A percentile compares a stretch with the other conserved stretches of the same genome.
Evolutionary conservation across 345 rosid species (phyloP).

Genomic region (Cardamine chenopodiifolia): DNA sequence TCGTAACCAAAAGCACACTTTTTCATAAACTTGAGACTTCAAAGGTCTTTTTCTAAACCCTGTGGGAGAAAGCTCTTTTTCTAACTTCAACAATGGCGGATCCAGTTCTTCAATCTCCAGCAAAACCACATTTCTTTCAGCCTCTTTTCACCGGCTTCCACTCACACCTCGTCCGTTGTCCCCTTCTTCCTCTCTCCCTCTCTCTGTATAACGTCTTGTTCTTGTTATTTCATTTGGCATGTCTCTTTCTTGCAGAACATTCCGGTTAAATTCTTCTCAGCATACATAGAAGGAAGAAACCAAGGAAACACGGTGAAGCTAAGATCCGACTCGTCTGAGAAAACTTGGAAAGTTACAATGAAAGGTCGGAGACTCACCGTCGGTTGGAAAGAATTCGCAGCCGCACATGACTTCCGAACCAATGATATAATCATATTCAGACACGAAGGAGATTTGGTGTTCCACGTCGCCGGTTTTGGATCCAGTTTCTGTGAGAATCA

Average conservation of each 20-base stretch:
- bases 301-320: not conserved
- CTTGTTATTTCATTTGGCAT: not conserved
- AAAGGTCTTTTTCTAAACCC: not conserved
- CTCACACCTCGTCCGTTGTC: not conserved
- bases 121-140: conserved; percentile 7
- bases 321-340: conserved; percentile 2
- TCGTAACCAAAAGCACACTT: not conserved
- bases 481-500: not conserved
- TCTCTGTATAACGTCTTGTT: not conserved
- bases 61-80: not conserved
- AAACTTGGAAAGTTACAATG: conserved; percentile 7
- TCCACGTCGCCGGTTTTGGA: conserved; percentile 17
- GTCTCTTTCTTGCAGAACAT: conserved; percentile 1
- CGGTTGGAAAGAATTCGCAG: conserved; percentile 10
- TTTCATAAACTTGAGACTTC: not conserved
- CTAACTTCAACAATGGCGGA: not conserved
- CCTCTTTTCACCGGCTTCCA: conserved; percentile 13
- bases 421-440: conserved; percentile 2
- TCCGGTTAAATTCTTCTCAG: not conserved
- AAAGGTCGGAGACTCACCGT: conserved; percentile 20
- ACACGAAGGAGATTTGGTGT: conserved; percentile 20
- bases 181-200: not conserved
- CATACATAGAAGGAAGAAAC: not conserved
- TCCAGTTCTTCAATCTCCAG: not conserved
- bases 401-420: conserved; percentile 3